Percentiles rank a stretch among this genome's conserved stretches.
These are phyloP conservation scores for Tetragonia tetragonoides DNA, from an alignment of 148 eudicot genomes.

Conservation along the genomic window DNA sequence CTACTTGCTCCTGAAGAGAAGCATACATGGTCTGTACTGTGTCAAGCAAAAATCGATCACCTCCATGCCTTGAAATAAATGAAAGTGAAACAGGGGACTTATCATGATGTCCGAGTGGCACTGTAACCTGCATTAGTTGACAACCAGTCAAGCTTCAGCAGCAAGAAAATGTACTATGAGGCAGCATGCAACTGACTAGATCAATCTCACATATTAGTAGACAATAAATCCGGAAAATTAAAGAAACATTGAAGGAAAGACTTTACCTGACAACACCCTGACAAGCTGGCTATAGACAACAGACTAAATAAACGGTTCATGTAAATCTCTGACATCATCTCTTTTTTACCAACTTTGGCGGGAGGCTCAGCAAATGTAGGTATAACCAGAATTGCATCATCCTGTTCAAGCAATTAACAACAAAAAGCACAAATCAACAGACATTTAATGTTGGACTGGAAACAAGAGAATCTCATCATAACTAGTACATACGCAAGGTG, in stretches of 20 bases:
- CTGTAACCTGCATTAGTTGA: slow-evolving; percentile 50
- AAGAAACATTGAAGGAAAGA: not conserved
- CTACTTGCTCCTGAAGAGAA: slow-evolving; percentile 62
- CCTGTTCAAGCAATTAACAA: slow-evolving; percentile 42
- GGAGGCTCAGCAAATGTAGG: slow-evolving; percentile 73
- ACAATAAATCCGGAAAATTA: not conserved
- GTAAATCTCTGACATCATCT: slow-evolving; percentile 54
- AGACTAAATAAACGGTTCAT: slow-evolving; percentile 57
- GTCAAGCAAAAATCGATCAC: slow-evolving; percentile 87
- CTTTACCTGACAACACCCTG: slow-evolving; percentile 96
- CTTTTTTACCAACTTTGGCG: slow-evolving; percentile 75
- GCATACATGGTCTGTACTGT: slow-evolving; percentile 61
- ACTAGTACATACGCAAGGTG: too few species aligned
- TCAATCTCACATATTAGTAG: not conserved
- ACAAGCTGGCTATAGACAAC: slow-evolving; percentile 76
- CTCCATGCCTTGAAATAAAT: slow-evolving; percentile 77
- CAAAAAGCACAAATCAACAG: slow-evolving; percentile 1
- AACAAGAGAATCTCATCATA: not conserved
- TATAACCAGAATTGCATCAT: slow-evolving; percentile 80
- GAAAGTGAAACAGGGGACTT: slow-evolving; percentile 85
- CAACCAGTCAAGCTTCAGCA: slow-evolving; percentile 11
- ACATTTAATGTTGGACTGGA: not conserved
- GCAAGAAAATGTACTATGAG: not conserved
- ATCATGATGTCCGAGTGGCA: slow-evolving; percentile 75
- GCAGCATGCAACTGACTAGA: not conserved